Evolutionary conservation across 805 yeast species (phyloP), one percentile per base, ranked within the genome.

Genomic region (Yamadazyma takamatsuzukensis): DNA sequence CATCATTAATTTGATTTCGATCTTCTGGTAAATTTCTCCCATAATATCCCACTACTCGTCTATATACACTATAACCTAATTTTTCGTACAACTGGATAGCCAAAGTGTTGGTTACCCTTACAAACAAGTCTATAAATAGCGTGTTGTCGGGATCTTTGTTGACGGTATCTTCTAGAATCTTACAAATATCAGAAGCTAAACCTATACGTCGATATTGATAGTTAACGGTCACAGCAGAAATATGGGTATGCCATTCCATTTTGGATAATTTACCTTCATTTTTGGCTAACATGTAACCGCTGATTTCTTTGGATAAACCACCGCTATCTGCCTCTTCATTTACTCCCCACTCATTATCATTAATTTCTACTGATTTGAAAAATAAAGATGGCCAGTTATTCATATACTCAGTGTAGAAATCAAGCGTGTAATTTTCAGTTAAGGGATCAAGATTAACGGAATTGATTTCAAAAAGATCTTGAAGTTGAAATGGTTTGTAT

Each of bases 231-330:
- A 93, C 96, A 0, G 98, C 97, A 0, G 97, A 87, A 30, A 93
- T 88, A 56, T 93, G 99, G 1, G 95, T 77, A 52, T 93, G 99
- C 96, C 97, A 90, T 39, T 88, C 93, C 29, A 71, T 76, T 4
- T 72, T 76, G 22, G 67, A 40, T 23, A 65, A 35, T 30, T 60
- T 67, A 0, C 98, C 98, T 55, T 93, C 98, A 1, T 95, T 80
- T 56, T 93, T 93, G n/a, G 94, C 97, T 78, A 93, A 78, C 95
- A 93, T 81, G 53, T 83, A 83, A 0, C 89, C 90, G 21, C 84
- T 67, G 18, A 66, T 61, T 29, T 54, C 36, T 9, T 22, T 16
- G 9, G n/a, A 12, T 11, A 16, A 14, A 15, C 25, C 21, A 21
- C 17, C 25, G 3, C 19, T 14, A 5, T 21, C 21, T 8, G 8